Evolutionary conservation across 2,329 filamentous ascomycete genomes (phyloP).

Genomic region (Pseudogymnoascus sp.): DNA sequence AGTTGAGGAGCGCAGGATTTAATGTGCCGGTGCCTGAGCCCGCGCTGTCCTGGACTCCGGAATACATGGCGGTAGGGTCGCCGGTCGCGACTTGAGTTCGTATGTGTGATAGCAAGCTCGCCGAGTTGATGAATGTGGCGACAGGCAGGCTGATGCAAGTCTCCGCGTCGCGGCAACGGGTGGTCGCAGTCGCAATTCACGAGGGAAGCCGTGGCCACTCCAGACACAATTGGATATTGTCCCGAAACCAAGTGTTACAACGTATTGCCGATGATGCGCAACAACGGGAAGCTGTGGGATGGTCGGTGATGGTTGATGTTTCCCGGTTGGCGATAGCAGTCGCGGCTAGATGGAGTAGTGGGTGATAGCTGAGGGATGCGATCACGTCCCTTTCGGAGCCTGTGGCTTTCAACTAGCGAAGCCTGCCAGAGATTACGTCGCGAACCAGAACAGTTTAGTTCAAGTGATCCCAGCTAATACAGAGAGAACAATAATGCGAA

Average conservation of each 20-base stretch:
- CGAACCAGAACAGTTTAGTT: constrained; percentile 8
- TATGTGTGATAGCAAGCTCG: constrained; percentile 5
- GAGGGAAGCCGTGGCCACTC: background rate
- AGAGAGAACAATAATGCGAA: constrained; percentile 4
- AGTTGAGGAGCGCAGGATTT: constrained; percentile 80
- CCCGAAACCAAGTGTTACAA: constrained; percentile 6
- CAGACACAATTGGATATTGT: constrained; percentile 9
- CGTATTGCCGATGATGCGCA: constrained; percentile 1
- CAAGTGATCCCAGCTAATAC: constrained; percentile 7
- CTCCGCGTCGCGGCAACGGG: constrained; percentile 9
- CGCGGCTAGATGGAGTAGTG: constrained; percentile 7
- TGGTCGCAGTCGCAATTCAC: constrained; percentile 6
- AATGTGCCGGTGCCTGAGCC: constrained; percentile 83
- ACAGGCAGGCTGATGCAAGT: constrained; percentile 8
- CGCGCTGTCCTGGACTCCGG: constrained; percentile 39
- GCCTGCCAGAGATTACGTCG: constrained; percentile 5
- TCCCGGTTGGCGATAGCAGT: constrained; percentile 8
- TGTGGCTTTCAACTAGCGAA: constrained; percentile 7
- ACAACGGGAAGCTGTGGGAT: constrained; percentile 1
- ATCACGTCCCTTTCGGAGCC: constrained; percentile 8
- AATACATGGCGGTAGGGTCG: constrained; percentile 2
- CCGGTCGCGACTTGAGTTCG: constrained; percentile 6
- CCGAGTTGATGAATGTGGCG: constrained; percentile 8
- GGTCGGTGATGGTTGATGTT: constrained; percentile 7
- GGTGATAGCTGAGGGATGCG: constrained; percentile 7